These are phyloP conservation scores for Daedalea quercina DNA, from an alignment of 768 basidiomycete genomes.

Conservation along the genomic window DNA sequence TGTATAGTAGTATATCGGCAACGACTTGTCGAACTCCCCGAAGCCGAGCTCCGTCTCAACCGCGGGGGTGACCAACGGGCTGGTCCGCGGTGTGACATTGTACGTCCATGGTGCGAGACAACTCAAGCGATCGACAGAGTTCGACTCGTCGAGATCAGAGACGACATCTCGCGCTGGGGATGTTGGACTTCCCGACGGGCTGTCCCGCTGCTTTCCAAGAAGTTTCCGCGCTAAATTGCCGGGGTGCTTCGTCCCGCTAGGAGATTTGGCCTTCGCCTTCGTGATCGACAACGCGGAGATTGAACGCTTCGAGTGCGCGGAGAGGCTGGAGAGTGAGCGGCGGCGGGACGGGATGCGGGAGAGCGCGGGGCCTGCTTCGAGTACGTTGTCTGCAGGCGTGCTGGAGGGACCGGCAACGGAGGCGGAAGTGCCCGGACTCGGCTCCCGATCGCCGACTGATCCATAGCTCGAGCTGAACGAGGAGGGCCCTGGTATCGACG, in stretches of 20 bases:
- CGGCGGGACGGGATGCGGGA: conserved; percentile 36
- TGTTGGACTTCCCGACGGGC: conserved; percentile 11
- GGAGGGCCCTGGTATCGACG: conserved; percentile 21
- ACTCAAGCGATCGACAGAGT: conserved; percentile 22
- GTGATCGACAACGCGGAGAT: conserved; percentile 40
- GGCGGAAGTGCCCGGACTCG: conserved; percentile 2
- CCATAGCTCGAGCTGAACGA: conserved; percentile 19
- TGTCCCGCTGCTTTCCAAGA: conserved; percentile 33
- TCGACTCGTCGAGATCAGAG: conserved; percentile 5
- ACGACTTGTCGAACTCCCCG: conserved; percentile 13
- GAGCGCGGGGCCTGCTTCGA: not conserved
- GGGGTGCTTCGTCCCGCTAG: conserved; percentile 36
- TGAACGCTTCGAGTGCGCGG: conserved; percentile 36
- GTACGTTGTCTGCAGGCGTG: conserved; percentile 1
- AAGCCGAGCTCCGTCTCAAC: conserved; percentile 17
- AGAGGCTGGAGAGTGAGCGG: conserved; percentile 51
- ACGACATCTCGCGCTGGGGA: not conserved
- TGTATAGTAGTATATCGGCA: conserved; percentile 13
- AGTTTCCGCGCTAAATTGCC: conserved; percentile 53
- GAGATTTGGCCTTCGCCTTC: conserved; percentile 37
- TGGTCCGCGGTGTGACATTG: conserved; percentile 24
- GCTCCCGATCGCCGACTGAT: conserved; percentile 11
- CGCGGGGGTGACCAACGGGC: conserved; percentile 14
- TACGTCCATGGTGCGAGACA: conserved; percentile 40
- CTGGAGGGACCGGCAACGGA: not conserved